Conservation (phyloP, 2,329 filamentous ascomycete genomes). For the Fusarium sp. region DNA sequence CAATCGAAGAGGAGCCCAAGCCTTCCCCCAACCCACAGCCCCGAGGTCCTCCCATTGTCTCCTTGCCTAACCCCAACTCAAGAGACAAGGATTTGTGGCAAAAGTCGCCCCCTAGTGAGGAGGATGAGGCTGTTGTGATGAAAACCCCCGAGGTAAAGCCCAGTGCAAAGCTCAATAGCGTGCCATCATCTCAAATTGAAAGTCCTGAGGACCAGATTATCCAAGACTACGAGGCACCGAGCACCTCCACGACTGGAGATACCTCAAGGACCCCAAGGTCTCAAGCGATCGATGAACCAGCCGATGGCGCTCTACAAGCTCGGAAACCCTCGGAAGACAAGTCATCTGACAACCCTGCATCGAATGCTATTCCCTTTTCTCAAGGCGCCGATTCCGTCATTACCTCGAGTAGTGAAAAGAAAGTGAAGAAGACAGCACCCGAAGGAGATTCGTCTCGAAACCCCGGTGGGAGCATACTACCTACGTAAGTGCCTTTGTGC, state of each 20-base stretch:
- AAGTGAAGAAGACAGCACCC: slow-evolving; percentile 2
- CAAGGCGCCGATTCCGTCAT: neutral
- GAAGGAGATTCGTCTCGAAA: slow-evolving; percentile 13
- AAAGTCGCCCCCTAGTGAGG: slow-evolving; percentile 47
- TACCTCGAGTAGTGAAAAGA: slow-evolving; percentile 2
- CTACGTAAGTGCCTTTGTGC: slow-evolving; percentile 30
- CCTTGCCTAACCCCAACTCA: slow-evolving; percentile 38
- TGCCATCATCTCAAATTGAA: slow-evolving; percentile 27
- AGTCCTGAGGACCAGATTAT: slow-evolving; percentile 19
- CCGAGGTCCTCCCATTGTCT: slow-evolving; percentile 30
- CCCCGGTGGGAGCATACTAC: slow-evolving; percentile 23
- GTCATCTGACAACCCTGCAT: neutral
- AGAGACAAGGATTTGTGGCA: slow-evolving; percentile 28
- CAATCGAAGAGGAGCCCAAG: slow-evolving; percentile 57
- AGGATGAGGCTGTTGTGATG: slow-evolving; percentile 54
- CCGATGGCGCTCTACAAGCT: neutral
- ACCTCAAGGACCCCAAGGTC: neutral
- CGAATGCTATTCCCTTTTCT: neutral
- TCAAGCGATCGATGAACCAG: slow-evolving; percentile 4
- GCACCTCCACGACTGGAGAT: slow-evolving; percentile 1
- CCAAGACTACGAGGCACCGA: slow-evolving; percentile 2
- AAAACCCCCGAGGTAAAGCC: slow-evolving; percentile 37
- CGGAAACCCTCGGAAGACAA: slow-evolving; percentile 6
- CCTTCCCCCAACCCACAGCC: slow-evolving; percentile 17
- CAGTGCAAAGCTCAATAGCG: slow-evolving; percentile 21